Conservation (phyloP, 2,329 filamentous ascomycete species). For the Calonectria pteridis region DNA sequence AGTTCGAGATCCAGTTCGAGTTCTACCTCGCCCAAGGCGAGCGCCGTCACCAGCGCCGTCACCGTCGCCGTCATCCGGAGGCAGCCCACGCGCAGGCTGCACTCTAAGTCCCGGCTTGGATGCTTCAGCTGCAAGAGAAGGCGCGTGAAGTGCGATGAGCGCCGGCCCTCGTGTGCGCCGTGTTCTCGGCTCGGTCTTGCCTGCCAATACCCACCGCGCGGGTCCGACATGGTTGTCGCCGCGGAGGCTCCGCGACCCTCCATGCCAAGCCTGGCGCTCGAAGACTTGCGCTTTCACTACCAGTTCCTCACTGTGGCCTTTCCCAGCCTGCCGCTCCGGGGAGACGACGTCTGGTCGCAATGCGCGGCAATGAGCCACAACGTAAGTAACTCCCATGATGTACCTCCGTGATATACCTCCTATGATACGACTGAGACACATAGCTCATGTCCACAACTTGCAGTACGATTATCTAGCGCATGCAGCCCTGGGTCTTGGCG, state of each 20-base stretch:
- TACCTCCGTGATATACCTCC: too few relatives aligned
- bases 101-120: conserved; percentile 48
- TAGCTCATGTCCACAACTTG: background rate
- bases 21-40: conserved; percentile 14
- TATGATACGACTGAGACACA: background rate
- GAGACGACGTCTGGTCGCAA: conserved; percentile 49
- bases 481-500: conserved; percentile 53
- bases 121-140: conserved; percentile 50
- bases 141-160: conserved; percentile 49
- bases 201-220: conserved; percentile 48
- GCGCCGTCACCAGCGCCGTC: too few relatives aligned
- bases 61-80: conserved; percentile 1
- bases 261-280: conserved; percentile 48
- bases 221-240: conserved; percentile 9
- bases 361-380: conserved; percentile 51
- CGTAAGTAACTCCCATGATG: too few relatives aligned
- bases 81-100: conserved; percentile 26
- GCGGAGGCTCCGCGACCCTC: conserved; percentile 22
- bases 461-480: conserved; percentile 54
- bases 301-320: conserved; percentile 61
- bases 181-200: conserved; percentile 50
- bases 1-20: conserved; percentile 11
- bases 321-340: conserved; percentile 51
- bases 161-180: conserved; percentile 44
- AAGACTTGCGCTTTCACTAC: conserved; percentile 64